These are phyloP conservation scores for Fraxinus nigra DNA, from an alignment of 305 asterid species.

Conservation along the genomic window DNA sequence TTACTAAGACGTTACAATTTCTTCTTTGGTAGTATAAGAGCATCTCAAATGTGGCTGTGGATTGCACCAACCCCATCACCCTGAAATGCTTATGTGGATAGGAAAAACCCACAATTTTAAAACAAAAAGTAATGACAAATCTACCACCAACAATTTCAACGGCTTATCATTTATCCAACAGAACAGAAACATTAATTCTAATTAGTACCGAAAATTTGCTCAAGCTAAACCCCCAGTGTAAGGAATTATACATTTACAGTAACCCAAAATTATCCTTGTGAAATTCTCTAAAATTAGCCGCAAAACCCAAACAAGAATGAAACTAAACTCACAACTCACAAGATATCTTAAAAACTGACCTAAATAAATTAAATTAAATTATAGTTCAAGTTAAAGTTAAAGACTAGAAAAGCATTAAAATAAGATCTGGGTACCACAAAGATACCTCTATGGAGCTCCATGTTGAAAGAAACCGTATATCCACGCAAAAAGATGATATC, in stretches of 20 bases:
- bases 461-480: conserved; percentile 42
- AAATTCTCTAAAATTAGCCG: conserved; percentile 19
- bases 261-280: neutral
- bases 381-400: neutral
- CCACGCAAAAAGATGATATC: conserved; percentile 17
- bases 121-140: neutral
- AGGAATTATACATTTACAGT: neutral
- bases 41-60: neutral
- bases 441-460: conserved; percentile 66
- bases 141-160: neutral
- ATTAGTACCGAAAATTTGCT: conserved; percentile 12
- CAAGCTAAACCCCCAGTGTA: neutral
- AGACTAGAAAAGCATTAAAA: conserved; percentile 8
- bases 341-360: conserved; percentile 48
- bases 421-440: conserved; percentile 46
- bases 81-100: neutral
- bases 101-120: conserved; percentile 1
- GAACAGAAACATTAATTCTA: conserved; percentile 12
- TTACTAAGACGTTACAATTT: neutral
- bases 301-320: conserved; percentile 31
- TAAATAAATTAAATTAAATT: neutral
- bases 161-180: conserved; percentile 4
- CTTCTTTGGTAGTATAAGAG: neutral
- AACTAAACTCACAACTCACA: conserved; percentile 28
- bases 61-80: neutral